Conservation (phyloP, 768 basidiomycete genomes). For the Phylloporus rhodoxanthus region DNA sequence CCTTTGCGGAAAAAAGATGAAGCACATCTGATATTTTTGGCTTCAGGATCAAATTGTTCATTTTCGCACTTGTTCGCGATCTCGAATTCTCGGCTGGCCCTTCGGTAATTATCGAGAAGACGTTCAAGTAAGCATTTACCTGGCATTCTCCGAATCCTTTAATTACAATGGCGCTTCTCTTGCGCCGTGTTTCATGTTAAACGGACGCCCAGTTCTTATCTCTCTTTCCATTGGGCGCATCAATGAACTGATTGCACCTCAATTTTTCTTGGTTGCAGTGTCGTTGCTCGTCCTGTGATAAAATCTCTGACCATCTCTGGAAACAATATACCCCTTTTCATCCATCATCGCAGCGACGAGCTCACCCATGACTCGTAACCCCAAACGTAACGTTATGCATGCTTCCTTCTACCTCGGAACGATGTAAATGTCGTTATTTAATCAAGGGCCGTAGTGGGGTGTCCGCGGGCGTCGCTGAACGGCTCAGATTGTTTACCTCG, state of each 20-base stretch:
- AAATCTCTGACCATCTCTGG: slow-evolving; percentile 48
- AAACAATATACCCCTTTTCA: slow-evolving; percentile 56
- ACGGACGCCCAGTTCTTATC: too few relatives aligned
- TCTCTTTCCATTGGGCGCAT: not conserved
- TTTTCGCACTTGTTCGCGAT: slow-evolving; percentile 53
- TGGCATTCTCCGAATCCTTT: slow-evolving; percentile 17
- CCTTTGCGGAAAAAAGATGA: not conserved
- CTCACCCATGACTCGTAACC: slow-evolving; percentile 8
- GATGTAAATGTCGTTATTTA: slow-evolving; percentile 14
- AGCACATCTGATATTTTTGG: slow-evolving; percentile 17
- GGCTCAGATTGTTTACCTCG: too few relatives aligned
- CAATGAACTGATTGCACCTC: slow-evolving; percentile 15
- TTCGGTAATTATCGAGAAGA: slow-evolving; percentile 54
- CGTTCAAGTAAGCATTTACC: slow-evolving; percentile 45
- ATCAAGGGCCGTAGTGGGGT: slow-evolving; percentile 13
- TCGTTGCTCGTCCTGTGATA: slow-evolving; percentile 54
- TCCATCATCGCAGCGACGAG: slow-evolving; percentile 26
- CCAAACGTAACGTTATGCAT: slow-evolving; percentile 16
- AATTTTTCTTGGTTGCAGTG: slow-evolving; percentile 27
- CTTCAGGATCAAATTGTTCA: slow-evolving; percentile 56
- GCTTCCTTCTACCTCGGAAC: slow-evolving; percentile 7
- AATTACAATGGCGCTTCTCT: slow-evolving; percentile 16
- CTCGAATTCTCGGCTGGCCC: slow-evolving; percentile 49
- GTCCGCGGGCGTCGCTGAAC: too few relatives aligned
- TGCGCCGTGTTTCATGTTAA: slow-evolving; percentile 16